Base-by-base conservation (phyloP, 192 early-diverging fungal species). In the Pilaira anomala region DNA sequence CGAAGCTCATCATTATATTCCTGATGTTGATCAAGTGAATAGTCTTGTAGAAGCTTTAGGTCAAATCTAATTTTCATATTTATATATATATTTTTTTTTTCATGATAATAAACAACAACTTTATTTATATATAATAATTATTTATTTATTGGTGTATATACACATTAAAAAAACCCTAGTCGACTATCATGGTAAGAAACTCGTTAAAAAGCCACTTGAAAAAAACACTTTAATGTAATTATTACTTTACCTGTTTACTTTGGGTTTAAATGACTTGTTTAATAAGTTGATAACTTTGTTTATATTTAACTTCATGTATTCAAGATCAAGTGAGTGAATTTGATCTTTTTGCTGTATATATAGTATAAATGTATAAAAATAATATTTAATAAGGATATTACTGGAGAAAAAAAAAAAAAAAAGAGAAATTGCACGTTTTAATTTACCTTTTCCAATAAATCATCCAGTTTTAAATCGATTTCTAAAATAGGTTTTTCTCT, bases 251-350 rank as follows among this genome's bases (percentile, higher is more conserved):
- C 49, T 77, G 71, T 76, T 67, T 71, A 57, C 71, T 76, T 60
- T 75, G 68, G 42, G 71, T 78, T 39, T 71, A 66, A 97, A 96
- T 42, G 84, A 89, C 60, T 86, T 90, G 62, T 91, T 94, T 55
- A 97, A 72, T 66, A 96, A 76, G 19, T 81, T 72, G 2, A 97
- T 77, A 25, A 89, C 83, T 74, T 85, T 89, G 62, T 76, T 79
- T 9, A 97, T 91, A 64, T 89, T 87, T 50, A 97, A 78, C 55
- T 93, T 89, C 16, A 97, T 93, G 62, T 95, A 97, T 74, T 96
- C 94, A 2, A 97, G 80, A 71, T 97, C 95, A 14, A 97, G 73
- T 19, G 90, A 74, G 41, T 87, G 75, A 14, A 93, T 82, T 36
- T 92, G 89, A 67, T 90, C 85, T 73, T 94, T 91, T 84, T 97